Evolutionary conservation across 1,139 yeast genomes (phyloP).

Genomic region (Hemisphaericaspora lyxosophila): DNA sequence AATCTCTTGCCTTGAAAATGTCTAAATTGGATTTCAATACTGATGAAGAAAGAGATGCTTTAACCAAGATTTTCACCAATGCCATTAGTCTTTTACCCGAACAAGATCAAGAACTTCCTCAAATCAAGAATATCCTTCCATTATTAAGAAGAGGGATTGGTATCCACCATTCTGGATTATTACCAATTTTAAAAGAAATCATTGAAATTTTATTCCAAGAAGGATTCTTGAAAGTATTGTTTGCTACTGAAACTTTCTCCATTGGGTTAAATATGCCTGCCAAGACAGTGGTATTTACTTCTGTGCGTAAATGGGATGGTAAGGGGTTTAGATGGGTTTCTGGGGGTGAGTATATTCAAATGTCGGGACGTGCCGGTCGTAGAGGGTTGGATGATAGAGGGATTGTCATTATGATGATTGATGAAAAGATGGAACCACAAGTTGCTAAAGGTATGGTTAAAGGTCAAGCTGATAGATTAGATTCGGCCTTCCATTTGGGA

Average conservation of each 20-base stretch:
- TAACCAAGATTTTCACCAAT: conserved; percentile 83
- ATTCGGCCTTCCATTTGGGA: conserved; percentile 94
- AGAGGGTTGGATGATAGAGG: conserved; percentile 99
- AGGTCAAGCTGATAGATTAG: conserved; percentile 95
- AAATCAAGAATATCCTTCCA: conserved; percentile 87
- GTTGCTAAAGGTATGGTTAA: conserved; percentile 99
- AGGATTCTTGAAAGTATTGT: conserved; percentile 88
- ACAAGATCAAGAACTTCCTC: conserved; percentile 88
- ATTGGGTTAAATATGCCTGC: conserved; percentile 99
- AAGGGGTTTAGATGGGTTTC: conserved; percentile 97
- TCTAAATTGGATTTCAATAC: conserved; percentile 90
- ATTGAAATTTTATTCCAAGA: conserved; percentile 96
- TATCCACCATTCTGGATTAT: conserved; percentile 94
- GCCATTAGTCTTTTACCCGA: conserved; percentile 88
- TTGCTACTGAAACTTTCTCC: conserved; percentile 98
- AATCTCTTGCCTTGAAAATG: conserved; percentile 89
- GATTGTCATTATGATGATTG: conserved; percentile 98
- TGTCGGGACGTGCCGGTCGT: conserved; percentile 99
- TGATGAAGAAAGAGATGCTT: conserved; percentile 87
- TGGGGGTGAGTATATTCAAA: conserved; percentile 98
- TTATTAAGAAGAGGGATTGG: conserved; percentile 93
- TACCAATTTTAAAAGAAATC: conserved; percentile 94
- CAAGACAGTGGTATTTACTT: conserved; percentile 95
- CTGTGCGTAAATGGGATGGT: conserved; percentile 98
- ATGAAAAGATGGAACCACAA: conserved; percentile 98